Base-by-base conservation (phyloP, 2,329 filamentous ascomycete genomes). In the Volutella citrinella region DNA sequence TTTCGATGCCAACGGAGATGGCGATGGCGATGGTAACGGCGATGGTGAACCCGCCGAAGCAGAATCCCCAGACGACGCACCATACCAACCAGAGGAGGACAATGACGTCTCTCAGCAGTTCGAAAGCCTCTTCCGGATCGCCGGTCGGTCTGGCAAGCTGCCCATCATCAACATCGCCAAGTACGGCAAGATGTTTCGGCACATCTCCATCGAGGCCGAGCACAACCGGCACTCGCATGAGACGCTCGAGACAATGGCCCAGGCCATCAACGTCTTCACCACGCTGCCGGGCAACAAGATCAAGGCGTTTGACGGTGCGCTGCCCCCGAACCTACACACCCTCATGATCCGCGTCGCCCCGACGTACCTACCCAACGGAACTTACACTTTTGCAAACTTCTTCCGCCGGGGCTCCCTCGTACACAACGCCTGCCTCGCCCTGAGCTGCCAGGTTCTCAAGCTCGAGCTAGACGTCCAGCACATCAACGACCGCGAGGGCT, bases 191-290 rank as follows among this genome's bases (percentile, higher is more conserved):
- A 46, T 67, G 14, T 57, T 75, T 21, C 64, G 69, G 3, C 52
- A 58, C 27, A 47, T 74, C 31, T 52, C 52, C 32, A 54, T 76
- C 24, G 59, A 65, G 23, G 60, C 72, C 1, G 65, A 73, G 32
- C 44, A 52, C 7, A 70, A 65, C 38, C 64, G 69, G 6, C 54
- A 45, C 30, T 36, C 38, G 0, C n/a, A 23, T 4, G 28, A 41
- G 5, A 57, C 56, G 0, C 52, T 48, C 32, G 21, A 39, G 2
- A 47, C 48, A 31, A 60, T 71, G 54, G 55, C 56, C 3, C 34
- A 46, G 4, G 65, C 66, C 7, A 56, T 72, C 20, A 36, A 48
- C 18, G 49, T 59, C 30, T 70, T 71, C 43, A 48, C 45, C 8
- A 28, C 27, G 10, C n/a, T 32, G 12, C 22, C 27, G 3, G 38